A percentile compares a stretch with the other conserved stretches of the same genome.
Evolutionary conservation across 352 stramenopile species (phyloP).

Genomic region (Globisporangium camurandrum): DNA sequence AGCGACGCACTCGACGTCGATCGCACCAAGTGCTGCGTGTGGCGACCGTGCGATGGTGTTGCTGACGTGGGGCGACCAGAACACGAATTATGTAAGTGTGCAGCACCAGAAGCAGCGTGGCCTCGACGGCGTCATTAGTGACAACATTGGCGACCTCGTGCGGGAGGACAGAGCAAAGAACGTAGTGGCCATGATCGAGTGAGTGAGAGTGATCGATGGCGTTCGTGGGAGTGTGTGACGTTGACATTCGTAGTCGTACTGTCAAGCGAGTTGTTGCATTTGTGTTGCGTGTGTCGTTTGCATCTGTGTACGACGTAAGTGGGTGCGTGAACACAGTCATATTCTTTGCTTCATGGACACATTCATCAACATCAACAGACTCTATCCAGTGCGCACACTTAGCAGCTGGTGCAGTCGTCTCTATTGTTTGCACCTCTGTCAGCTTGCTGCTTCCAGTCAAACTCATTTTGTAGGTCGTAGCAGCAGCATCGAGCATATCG

Average conservation of each 20-base stretch:
- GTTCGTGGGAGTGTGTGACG: too few relatives aligned
- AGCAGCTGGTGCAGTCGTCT: too few relatives aligned
- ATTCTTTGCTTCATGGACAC: too few relatives aligned
- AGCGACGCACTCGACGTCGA: background rate
- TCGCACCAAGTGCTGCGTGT: too few relatives aligned
- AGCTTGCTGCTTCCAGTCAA: too few relatives aligned
- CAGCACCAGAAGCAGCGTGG: constrained; percentile 60
- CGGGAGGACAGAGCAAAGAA: constrained; percentile 18
- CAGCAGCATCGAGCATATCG: too few relatives aligned
- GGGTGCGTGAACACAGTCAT: background rate
- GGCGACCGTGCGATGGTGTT: too few relatives aligned
- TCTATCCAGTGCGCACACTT: too few relatives aligned
- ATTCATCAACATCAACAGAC: too few relatives aligned
- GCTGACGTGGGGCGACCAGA: constrained; percentile 75
- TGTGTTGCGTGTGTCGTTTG: background rate
- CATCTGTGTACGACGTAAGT: background rate
- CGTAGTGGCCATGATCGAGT: background rate
- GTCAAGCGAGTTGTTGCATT: background rate
- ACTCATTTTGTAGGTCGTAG: too few relatives aligned
- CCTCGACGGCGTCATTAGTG: constrained; percentile 75
- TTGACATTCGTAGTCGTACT: background rate
- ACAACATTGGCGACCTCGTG: constrained; percentile 78
- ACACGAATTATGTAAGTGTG: constrained; percentile 64
- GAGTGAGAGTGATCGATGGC: background rate
- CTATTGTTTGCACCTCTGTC: too few relatives aligned